Evolutionary conservation across 768 basidiomycete genomes (phyloP).

Genomic region (Mycena sanguinolenta): DNA sequence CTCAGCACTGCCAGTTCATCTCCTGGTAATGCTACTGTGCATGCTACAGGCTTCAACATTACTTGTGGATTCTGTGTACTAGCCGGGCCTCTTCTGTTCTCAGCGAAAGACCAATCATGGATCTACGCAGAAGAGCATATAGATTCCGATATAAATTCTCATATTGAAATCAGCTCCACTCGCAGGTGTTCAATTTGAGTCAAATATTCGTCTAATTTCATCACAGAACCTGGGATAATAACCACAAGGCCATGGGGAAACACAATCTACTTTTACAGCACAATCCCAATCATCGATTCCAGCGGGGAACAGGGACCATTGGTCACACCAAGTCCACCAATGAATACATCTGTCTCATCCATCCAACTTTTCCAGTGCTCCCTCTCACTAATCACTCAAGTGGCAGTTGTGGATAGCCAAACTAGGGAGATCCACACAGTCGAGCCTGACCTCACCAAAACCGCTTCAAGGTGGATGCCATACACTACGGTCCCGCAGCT

Average conservation of each 20-base stretch:
- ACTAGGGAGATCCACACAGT: not conserved
- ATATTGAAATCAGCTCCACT: not conserved
- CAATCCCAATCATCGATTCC: conserved; percentile 2
- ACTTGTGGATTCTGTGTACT: not conserved
- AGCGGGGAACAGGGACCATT: not conserved
- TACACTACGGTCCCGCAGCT: not conserved
- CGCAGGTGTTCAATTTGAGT: not conserved
- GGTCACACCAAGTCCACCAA: not conserved
- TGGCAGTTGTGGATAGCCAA: not conserved
- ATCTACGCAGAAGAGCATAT: not conserved
- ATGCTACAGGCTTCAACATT: not conserved
- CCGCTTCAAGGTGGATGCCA: conserved; percentile 4
- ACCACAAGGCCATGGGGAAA: not conserved
- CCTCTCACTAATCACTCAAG: not conserved
- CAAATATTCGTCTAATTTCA: not conserved
- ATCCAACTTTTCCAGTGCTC: conserved; percentile 11
- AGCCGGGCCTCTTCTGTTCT: not conserved
- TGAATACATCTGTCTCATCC: not conserved
- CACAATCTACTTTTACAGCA: not conserved
- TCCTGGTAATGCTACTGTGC: not conserved
- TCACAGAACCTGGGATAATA: conserved; percentile 6
- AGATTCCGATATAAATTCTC: too few relatives aligned
- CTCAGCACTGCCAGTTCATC: not conserved
- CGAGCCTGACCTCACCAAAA: not conserved
- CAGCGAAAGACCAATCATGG: too few relatives aligned